phyloP scores from a whole-genome alignment of 371 early-diverging fungal species.

The Mortierella sp. region DNA sequence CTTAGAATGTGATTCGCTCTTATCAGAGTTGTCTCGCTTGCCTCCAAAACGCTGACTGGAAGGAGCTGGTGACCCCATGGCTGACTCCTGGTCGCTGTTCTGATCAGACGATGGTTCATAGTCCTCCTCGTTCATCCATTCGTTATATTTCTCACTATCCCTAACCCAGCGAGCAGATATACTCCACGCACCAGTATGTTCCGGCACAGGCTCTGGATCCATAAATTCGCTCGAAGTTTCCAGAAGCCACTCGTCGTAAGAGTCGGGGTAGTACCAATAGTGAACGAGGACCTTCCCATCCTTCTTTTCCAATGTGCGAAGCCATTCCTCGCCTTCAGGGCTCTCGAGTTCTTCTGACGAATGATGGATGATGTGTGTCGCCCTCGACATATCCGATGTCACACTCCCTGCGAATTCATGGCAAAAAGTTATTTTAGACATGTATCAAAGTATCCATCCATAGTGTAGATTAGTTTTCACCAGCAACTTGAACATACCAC shows the following conservation, averaged over 20 bases:
- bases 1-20: constrained; percentile 41
- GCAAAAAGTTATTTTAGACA: neutral
- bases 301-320: constrained; percentile 80
- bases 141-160: constrained; percentile 81
- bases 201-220: constrained; percentile 80
- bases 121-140: constrained; percentile 86
- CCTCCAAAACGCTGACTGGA: constrained; percentile 48
- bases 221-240: constrained; percentile 73
- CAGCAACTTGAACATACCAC: constrained; percentile 56
- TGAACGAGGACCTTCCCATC: constrained; percentile 80
- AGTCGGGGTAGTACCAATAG: constrained; percentile 91
- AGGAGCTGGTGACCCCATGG: constrained; percentile 43
- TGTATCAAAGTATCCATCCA: neutral
- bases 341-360: constrained; percentile 61
- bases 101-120: constrained; percentile 70
- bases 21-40: constrained; percentile 47
- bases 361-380: constrained; percentile 77
- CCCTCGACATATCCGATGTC: constrained; percentile 57
- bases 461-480: neutral
- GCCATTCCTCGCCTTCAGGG: constrained; percentile 76
- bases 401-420: constrained; percentile 53
- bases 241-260: constrained; percentile 84
- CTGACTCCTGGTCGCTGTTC: constrained; percentile 43
- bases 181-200: constrained; percentile 78
- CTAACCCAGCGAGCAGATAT: constrained; percentile 80